Percentiles rank a stretch among this genome's conserved stretches.
Conservation (phyloP, 305 asterid genomes). For the Lippia alba region DNA sequence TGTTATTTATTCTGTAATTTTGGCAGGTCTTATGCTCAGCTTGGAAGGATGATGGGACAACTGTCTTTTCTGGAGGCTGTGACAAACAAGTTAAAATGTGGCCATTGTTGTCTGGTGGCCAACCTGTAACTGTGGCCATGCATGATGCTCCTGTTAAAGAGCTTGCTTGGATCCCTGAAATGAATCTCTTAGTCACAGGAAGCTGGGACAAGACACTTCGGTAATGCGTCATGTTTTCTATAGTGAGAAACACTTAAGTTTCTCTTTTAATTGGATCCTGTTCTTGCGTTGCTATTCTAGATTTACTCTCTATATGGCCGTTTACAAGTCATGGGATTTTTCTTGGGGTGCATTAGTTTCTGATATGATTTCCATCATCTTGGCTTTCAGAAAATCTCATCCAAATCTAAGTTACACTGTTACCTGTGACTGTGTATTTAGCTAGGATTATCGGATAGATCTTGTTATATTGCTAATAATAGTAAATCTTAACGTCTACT, state of each 20-base stretch:
- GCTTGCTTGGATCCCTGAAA: constrained; percentile 90
- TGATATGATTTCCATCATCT: background rate
- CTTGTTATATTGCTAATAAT: constrained; percentile 2
- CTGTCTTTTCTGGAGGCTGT: constrained; percentile 96
- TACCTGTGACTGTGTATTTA: background rate
- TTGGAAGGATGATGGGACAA: constrained; percentile 98
- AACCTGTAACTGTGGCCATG: constrained; percentile 83
- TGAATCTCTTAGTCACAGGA: constrained; percentile 84
- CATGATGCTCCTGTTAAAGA: constrained; percentile 90
- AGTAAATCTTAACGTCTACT: constrained; percentile 12
- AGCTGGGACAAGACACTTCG: constrained; percentile 94
- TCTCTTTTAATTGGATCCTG: constrained; percentile 5
- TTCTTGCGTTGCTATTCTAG: constrained; percentile 1
- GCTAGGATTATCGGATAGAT: constrained; percentile 5
- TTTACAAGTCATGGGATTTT: constrained; percentile 7
- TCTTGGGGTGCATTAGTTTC: background rate
- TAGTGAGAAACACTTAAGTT: background rate
- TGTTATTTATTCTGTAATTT: constrained; percentile 28
- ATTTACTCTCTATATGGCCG: background rate
- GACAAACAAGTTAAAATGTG: constrained; percentile 98
- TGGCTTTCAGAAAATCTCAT: background rate
- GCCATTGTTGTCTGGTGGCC: constrained; percentile 82
- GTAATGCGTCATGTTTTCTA: constrained; percentile 42
- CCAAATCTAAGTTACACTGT: constrained; percentile 15
- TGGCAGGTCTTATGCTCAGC: constrained; percentile 86